Evolutionary conservation across 371 early-diverging fungal genomes (phyloP).

Genomic region (Apophysomyces sp.): DNA sequence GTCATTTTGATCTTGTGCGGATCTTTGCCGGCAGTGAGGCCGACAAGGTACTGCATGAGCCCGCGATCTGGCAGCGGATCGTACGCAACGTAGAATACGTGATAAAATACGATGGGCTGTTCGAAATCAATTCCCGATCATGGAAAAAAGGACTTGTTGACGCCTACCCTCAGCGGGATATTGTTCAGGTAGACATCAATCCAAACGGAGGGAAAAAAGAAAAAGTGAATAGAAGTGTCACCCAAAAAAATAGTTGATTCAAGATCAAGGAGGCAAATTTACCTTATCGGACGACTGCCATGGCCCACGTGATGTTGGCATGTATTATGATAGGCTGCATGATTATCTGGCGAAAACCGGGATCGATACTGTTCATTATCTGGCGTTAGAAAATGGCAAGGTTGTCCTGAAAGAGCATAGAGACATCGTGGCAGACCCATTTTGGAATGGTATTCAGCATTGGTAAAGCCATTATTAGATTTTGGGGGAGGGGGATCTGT

Average conservation of each 20-base stretch:
- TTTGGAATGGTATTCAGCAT: conserved; percentile 33
- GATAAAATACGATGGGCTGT: conserved; percentile 77
- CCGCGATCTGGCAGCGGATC: conserved; percentile 60
- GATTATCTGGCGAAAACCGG: conserved; percentile 52
- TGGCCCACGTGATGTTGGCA: conserved; percentile 84
- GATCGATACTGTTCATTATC: conserved; percentile 49
- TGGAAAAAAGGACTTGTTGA: conserved; percentile 87
- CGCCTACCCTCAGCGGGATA: conserved; percentile 85
- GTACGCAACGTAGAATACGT: conserved; percentile 83
- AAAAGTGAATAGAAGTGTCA: not conserved
- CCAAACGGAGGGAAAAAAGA: too few species aligned
- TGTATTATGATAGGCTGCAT: conserved; percentile 69
- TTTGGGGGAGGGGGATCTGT: too few species aligned
- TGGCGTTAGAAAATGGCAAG: conserved; percentile 20
- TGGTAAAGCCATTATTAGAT: conserved; percentile 19
- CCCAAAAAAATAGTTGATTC: conserved; percentile 51
- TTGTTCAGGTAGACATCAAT: conserved; percentile 60
- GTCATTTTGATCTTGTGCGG: conserved; percentile 93
- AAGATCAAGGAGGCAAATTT: conserved; percentile 64
- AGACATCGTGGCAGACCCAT: conserved; percentile 32
- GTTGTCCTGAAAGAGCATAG: conserved; percentile 21
- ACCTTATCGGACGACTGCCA: conserved; percentile 94
- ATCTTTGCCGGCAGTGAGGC: conserved; percentile 64
- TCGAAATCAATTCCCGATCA: conserved; percentile 92
- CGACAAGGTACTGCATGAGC: conserved; percentile 18